Conservation (phyloP, 306 rosid genomes). For the Sophora flavescens region DNA sequence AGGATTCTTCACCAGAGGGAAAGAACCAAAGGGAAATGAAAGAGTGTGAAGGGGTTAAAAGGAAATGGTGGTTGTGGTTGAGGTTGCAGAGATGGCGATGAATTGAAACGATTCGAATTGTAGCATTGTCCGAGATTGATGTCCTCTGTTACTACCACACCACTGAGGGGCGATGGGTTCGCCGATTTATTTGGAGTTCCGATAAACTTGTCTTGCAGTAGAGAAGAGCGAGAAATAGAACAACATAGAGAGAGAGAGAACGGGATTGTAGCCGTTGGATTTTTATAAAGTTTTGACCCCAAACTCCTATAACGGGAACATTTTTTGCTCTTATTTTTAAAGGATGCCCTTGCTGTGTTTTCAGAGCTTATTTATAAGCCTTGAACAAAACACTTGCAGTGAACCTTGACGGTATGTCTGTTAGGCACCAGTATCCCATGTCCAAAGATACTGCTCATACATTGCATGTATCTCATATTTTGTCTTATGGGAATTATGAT, state of each 20-base stretch:
- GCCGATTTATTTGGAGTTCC: slow-evolving; percentile 49
- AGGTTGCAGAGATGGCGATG: slow-evolving; percentile 28
- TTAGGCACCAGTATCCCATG: too few species aligned
- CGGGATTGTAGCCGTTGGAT: slow-evolving; percentile 55
- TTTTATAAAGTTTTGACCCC: slow-evolving; percentile 46
- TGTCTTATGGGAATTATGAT: too few species aligned
- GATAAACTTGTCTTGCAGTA: slow-evolving; percentile 20
- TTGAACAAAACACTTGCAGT: too few species aligned
- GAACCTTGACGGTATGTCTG: too few species aligned
- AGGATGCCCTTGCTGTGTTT: too few species aligned
- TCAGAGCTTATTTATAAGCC: too few species aligned
- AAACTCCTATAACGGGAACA: not conserved
- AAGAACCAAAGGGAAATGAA: slow-evolving; percentile 66
- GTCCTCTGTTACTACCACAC: slow-evolving; percentile 17
- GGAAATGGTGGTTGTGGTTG: slow-evolving; percentile 16
- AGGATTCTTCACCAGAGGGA: slow-evolving; percentile 74
- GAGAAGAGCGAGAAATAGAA: not conserved
- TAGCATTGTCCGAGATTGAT: slow-evolving; percentile 43
- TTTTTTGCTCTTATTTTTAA: not conserved
- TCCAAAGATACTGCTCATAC: too few species aligned
- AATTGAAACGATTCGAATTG: slow-evolving; percentile 39
- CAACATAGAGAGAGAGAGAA: not conserved
- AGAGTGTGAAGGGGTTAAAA: slow-evolving; percentile 52
- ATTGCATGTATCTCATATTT: too few species aligned
- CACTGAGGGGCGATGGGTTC: slow-evolving; percentile 42